Percentiles rank a stretch among this genome's conserved stretches.
phyloP scores from a whole-genome alignment of 306 rosid genomes.

The Pterocarpus santalinus region DNA sequence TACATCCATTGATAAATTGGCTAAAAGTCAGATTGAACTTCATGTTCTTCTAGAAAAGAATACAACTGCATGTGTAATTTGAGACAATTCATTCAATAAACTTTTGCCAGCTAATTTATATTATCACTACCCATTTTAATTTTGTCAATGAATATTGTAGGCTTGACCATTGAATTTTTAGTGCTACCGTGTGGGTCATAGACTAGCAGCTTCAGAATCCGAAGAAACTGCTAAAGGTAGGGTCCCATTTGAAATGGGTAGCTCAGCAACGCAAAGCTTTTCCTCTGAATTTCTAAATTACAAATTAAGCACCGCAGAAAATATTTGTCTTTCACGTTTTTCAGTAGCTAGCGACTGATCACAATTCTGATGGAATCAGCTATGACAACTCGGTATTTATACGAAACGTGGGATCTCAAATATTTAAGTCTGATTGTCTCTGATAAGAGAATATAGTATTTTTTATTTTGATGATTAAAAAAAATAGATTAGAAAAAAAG shows the following conservation, averaged over 20 bases:
- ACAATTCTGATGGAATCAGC: neutral
- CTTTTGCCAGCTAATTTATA: neutral
- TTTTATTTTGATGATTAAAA: too few species aligned
- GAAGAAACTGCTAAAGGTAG: neutral
- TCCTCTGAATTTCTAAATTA: neutral
- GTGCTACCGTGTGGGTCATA: neutral
- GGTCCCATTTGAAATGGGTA: constrained; percentile 21
- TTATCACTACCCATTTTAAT: neutral
- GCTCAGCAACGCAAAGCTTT: neutral
- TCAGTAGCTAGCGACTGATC: neutral
- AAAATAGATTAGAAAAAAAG: too few species aligned
- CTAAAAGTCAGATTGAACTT: neutral
- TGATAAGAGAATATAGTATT: too few species aligned
- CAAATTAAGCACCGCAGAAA: neutral
- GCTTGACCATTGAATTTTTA: constrained; percentile 1
- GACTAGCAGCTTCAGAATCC: neutral
- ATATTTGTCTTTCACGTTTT: constrained; percentile 5
- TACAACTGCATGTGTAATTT: neutral
- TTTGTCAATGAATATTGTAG: neutral
- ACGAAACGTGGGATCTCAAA: too few species aligned
- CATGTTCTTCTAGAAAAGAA: neutral
- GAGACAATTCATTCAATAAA: neutral
- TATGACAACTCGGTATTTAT: neutral
- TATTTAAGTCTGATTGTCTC: too few species aligned
- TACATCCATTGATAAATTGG: neutral